These are phyloP conservation scores for Salix purpurea DNA, from an alignment of 345 rosid species.

Conservation along the genomic window DNA sequence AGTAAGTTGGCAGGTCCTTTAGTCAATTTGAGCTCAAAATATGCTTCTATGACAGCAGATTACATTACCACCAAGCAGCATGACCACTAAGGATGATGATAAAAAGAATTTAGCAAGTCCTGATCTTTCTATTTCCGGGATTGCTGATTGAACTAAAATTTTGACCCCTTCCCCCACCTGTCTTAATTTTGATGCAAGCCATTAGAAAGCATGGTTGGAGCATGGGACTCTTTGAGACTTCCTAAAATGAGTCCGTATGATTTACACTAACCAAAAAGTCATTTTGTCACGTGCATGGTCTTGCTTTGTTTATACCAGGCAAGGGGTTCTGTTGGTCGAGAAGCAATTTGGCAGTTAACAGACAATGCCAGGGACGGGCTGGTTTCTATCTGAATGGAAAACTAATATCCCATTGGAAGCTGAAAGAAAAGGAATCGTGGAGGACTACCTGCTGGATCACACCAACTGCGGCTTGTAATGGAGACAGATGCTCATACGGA, in stretches of 20 bases:
- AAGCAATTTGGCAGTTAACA: background rate
- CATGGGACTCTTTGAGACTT: background rate
- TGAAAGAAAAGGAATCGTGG: background rate
- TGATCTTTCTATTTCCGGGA: background rate
- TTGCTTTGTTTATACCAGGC: background rate
- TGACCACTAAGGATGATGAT: background rate
- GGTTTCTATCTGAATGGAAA: background rate
- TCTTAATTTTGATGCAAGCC: background rate
- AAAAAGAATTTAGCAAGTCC: background rate
- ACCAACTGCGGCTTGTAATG: conserved; percentile 63
- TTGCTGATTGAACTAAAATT: background rate
- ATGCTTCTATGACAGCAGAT: background rate
- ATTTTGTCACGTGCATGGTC: background rate
- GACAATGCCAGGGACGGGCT: background rate
- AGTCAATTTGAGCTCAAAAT: background rate
- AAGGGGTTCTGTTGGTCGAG: background rate
- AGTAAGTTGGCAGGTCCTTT: background rate
- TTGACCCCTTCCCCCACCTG: background rate
- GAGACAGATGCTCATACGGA: conserved; percentile 53
- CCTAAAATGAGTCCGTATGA: background rate
- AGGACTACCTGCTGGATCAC: conserved; percentile 60
- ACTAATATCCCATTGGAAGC: background rate
- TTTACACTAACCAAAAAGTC: background rate
- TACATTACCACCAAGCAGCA: background rate
- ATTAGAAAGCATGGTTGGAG: background rate